phyloP scores from a whole-genome alignment of 1,284 basidiomycete species.

The Apiotrichum veenhuisii region DNA sequence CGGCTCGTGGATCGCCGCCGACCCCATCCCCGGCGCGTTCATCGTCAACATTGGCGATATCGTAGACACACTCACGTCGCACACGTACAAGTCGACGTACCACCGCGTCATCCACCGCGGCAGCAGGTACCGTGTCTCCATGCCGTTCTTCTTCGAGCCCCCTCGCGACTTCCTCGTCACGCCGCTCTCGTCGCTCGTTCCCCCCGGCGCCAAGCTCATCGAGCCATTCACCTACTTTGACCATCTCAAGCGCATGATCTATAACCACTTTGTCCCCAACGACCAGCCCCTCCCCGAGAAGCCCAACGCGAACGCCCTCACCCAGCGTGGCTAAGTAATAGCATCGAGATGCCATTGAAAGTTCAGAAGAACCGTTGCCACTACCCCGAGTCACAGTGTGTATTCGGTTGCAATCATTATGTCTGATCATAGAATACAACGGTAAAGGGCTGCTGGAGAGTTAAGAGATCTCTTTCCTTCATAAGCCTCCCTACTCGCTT shows the following conservation, averaged over 20 bases:
- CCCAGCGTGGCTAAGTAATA: conserved; percentile 18
- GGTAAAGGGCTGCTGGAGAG: too few relatives aligned
- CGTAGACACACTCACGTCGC: conserved; percentile 12
- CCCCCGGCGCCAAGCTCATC: conserved; percentile 13
- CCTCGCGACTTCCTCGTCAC: conserved; percentile 10
- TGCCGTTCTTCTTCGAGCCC: conserved; percentile 6
- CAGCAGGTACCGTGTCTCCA: conserved; percentile 13
- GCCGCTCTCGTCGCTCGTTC: conserved; percentile 19
- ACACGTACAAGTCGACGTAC: background rate
- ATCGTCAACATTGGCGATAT: conserved; percentile 65
- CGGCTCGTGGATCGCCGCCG: conserved; percentile 68
- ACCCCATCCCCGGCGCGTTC: conserved; percentile 61
- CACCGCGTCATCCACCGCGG: conserved; percentile 20
- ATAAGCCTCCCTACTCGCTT: too few relatives aligned
- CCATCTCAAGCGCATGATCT: conserved; percentile 31
- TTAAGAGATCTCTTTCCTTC: too few relatives aligned
- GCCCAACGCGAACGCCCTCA: conserved; percentile 26
- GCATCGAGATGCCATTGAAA: background rate
- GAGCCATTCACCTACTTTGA: conserved; percentile 28
- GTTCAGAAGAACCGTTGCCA: too few relatives aligned
- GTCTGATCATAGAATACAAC: too few relatives aligned
- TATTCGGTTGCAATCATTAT: too few relatives aligned
- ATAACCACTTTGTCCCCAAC: conserved; percentile 27
- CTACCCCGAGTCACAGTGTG: too few relatives aligned
- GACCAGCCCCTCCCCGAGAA: conserved; percentile 25